These are phyloP conservation scores for Gracilaria caudata DNA, from an alignment of 23 red algal species.

Conservation along the genomic window DNA sequence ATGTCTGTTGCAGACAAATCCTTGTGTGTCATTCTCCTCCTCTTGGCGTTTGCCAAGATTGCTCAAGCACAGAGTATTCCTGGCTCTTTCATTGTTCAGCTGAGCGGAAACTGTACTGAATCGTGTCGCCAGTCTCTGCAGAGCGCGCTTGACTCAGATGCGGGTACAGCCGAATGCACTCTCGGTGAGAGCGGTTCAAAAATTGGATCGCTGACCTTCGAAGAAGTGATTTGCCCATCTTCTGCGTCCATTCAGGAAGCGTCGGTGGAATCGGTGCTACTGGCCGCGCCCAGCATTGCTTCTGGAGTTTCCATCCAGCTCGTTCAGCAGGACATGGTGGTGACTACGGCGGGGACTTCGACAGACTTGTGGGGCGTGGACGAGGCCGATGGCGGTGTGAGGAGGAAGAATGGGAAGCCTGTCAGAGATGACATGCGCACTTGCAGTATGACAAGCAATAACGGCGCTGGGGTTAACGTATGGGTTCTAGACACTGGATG, in stretches of 20 bases:
- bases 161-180: not conserved
- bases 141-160: not conserved
- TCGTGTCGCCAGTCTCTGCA: not conserved
- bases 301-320: not conserved
- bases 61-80: not conserved
- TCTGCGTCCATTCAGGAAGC: not conserved
- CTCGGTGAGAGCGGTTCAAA: not conserved
- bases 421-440: slow-evolving; percentile 35
- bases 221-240: not conserved
- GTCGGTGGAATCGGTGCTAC: not conserved
- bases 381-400: slow-evolving; percentile 46
- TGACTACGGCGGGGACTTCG: not conserved
- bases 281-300: no score
- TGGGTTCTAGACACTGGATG: slow-evolving; percentile 45
- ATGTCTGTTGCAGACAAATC: no score
- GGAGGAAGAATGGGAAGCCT: not conserved
- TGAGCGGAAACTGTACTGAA: not conserved
- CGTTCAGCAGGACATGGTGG: slow-evolving; percentile 25
- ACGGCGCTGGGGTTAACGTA: slow-evolving; percentile 42
- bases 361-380: slow-evolving; percentile 19
- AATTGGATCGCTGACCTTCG: slow-evolving; percentile 12
- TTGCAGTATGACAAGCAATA: slow-evolving; percentile 20
- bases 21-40: no score
- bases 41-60: no score
- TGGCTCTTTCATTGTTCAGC: slow-evolving; percentile 20